Evolutionary conservation across 108 stramenopile genomes (phyloP).

Genomic region (Nitzschia sp.): DNA sequence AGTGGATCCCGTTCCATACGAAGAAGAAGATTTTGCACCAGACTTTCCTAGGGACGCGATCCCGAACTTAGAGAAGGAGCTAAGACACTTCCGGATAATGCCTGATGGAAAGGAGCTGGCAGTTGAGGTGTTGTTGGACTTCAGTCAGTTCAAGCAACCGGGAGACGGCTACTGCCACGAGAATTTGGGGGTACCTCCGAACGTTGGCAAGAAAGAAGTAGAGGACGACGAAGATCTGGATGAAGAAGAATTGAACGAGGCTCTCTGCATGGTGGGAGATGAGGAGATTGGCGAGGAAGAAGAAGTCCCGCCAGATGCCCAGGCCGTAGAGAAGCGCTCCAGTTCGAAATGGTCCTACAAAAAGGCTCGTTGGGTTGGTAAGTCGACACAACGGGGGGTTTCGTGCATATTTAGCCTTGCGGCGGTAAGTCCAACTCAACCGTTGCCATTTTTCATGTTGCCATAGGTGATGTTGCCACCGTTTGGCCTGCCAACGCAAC

Average conservation of each 20-base stretch:
- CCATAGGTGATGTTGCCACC: conserved; percentile 74
- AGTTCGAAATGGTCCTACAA: conserved; percentile 28
- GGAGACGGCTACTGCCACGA: conserved; percentile 50
- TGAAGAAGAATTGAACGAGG: conserved; percentile 24
- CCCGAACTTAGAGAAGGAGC: conserved; percentile 88
- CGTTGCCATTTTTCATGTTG: neutral
- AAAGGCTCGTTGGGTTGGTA: conserved; percentile 41
- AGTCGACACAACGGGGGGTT: conserved; percentile 11
- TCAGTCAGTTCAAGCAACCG: conserved; percentile 76
- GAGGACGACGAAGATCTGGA: conserved; percentile 38
- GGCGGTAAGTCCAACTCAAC: no score
- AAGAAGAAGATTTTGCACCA: conserved; percentile 82
- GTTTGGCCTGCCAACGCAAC: conserved; percentile 71
- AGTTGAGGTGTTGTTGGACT: conserved; percentile 76
- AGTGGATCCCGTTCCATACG: conserved; percentile 50
- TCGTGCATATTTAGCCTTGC: no score
- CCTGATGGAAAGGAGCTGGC: conserved; percentile 81
- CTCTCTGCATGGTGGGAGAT: conserved; percentile 18
- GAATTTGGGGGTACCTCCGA: conserved; percentile 63
- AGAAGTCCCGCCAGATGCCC: neutral
- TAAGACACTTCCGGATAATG: conserved; percentile 84
- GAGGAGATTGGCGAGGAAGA: conserved; percentile 13
- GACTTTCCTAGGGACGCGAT: conserved; percentile 79
- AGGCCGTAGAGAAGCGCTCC: conserved; percentile 11
- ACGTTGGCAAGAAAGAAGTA: conserved; percentile 11